Evolutionary conservation across 2,329 filamentous ascomycete species (phyloP).

Genomic region (Verticillium tricorpus): DNA sequence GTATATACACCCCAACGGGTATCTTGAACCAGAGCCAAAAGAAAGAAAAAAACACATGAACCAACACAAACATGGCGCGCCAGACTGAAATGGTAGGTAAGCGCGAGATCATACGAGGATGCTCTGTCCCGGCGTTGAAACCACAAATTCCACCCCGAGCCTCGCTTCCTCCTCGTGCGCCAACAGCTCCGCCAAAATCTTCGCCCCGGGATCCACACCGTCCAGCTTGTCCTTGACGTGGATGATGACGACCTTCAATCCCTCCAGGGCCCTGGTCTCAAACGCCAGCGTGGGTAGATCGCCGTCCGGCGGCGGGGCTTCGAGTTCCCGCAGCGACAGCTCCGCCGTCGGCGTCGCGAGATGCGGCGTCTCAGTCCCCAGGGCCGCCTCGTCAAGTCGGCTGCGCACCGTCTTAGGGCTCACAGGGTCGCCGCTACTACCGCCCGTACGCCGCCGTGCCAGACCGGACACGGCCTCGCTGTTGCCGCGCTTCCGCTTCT

Average conservation of each 20-base stretch:
- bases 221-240: conserved; percentile 91
- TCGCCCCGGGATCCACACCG: conserved; percentile 57
- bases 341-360: conserved; percentile 44
- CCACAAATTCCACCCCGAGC: conserved; percentile 75
- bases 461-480: conserved; percentile 22
- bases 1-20: neutral
- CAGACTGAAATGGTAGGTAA: neutral
- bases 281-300: conserved; percentile 6
- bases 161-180: conserved; percentile 60
- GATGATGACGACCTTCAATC: conserved; percentile 80
- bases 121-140: conserved; percentile 63
- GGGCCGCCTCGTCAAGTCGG: neutral
- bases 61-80: neutral
- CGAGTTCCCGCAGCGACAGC: conserved; percentile 34
- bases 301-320: conserved; percentile 8
- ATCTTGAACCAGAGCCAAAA: neutral
- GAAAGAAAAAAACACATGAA: neutral
- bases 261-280: conserved; percentile 53
- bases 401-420: conserved; percentile 43
- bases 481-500: conserved; percentile 61
- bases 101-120: conserved; percentile 39
- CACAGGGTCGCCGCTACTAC: conserved; percentile 38
- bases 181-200: conserved; percentile 65
- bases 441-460: conserved; percentile 7
- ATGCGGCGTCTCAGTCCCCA: conserved; percentile 30